Conservation (phyloP, 192 early-diverging fungal genomes). For the Rhizophagus prolifer region DNA sequence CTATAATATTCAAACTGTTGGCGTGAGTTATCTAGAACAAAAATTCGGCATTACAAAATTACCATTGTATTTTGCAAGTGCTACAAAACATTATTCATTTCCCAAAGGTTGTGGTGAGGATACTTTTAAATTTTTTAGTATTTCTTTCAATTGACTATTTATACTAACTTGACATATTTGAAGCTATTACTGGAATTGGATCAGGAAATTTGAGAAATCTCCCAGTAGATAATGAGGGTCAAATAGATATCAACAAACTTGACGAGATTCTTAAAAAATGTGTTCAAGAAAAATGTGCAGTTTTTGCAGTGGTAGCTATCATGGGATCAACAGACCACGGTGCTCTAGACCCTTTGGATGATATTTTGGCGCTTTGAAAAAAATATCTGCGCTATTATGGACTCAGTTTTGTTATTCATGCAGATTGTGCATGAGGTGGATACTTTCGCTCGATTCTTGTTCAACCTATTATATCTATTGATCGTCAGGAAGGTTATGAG, state of each 20-base stretch:
- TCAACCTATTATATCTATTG: not conserved
- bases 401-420: constrained; percentile 10
- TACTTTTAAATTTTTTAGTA: not conserved
- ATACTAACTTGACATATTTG: not conserved
- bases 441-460: not conserved
- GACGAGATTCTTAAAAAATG: not conserved
- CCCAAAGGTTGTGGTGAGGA: constrained; percentile 3
- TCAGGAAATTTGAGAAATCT: not conserved
- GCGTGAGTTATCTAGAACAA: not conserved
- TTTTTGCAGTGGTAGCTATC: not conserved
- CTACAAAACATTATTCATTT: not conserved
- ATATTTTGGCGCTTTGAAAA: not conserved
- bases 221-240: not conserved
- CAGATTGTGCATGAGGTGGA: not conserved
- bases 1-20: not conserved
- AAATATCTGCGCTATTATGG: not conserved
- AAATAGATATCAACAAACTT: not conserved
- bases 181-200: constrained; percentile 1
- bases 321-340: constrained; percentile 4
- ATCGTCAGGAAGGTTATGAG: not conserved
- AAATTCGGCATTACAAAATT: not conserved
- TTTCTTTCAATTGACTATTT: too few species aligned
- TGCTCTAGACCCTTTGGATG: not conserved
- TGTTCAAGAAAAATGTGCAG: not conserved
- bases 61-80: not conserved